Percentiles rank a stretch among this genome's conserved stretches.
These are phyloP conservation scores for Cyclotella baltica DNA, from an alignment of 108 stramenopile species.

Conservation along the genomic window DNA sequence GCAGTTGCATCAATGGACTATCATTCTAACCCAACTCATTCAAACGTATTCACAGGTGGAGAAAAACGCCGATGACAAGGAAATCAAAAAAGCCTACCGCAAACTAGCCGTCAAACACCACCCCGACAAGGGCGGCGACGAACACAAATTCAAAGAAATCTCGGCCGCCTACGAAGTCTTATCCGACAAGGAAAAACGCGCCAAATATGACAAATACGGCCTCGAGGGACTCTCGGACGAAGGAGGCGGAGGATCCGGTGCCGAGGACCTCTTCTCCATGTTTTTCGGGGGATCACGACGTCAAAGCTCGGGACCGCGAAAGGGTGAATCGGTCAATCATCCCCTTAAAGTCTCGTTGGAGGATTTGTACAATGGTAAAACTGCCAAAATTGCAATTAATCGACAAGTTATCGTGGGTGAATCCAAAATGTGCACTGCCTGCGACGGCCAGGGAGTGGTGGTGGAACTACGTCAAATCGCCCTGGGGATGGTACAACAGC, in stretches of 20 bases:
- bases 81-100: conserved; percentile 92
- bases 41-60: conserved; percentile 51
- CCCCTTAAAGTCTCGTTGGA: conserved; percentile 94
- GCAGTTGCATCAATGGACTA: not conserved
- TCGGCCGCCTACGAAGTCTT: conserved; percentile 91
- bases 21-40: not conserved
- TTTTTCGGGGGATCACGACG: conserved; percentile 90
- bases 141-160: conserved; percentile 93
- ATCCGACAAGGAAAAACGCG: conserved; percentile 87
- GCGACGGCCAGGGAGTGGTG: conserved; percentile 93
- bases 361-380: conserved; percentile 99
- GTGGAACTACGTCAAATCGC: conserved; percentile 96
- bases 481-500: conserved; percentile 97
- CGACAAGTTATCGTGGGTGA: conserved; percentile 92
- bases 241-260: conserved; percentile 63
- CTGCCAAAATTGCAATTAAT: conserved; percentile 93
- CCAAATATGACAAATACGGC: conserved; percentile 91
- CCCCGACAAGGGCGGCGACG: conserved; percentile 93
- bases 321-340: conserved; percentile 95
- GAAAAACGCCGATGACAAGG: conserved; percentile 75
- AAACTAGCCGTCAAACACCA: conserved; percentile 88
- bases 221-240: conserved; percentile 85
- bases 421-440: conserved; percentile 76
- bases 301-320: conserved; percentile 77
- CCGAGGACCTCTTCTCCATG: conserved; percentile 94